Evolutionary conservation across 1,284 basidiomycete genomes (phyloP), one percentile per base, ranked within the genome.

Genomic region (Sparassis latifolia): DNA sequence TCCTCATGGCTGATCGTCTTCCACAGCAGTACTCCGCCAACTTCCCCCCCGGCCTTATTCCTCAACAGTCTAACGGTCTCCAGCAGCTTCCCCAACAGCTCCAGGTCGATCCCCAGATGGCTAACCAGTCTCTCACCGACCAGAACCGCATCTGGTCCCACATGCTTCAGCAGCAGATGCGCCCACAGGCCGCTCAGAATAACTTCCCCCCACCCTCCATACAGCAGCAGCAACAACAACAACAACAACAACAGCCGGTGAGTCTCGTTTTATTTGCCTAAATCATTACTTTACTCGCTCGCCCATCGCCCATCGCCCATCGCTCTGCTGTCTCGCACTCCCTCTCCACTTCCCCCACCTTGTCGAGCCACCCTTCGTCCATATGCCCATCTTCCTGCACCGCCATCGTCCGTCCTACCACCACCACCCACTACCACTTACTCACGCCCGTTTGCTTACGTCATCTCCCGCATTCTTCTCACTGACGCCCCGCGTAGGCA

Each of bases 61-160:
- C 69, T 52, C 78, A 79, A 56, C 77, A 73, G 49, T 20, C 20
- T 20, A 20, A 20, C 20, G 20, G 20, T 20, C 20, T 20, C 52
- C 71, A 74, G 40, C 64, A 61, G 55, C 56, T 73, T 31, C 62
- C 69, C 52, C 78, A 79, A 56, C 77, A 73, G 44, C 55, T 57
- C 30, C 62, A 61, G 48, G 51, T 62, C 33, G 64, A 68, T 52
- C 67, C 70, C 52, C 69, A 75, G 56, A 59, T 66, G 41, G 69
- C 55, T 47, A 58, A 62, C 71, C 51, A 71, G 67, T 54, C 72
- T 77, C 57, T 62, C 63, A 49, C 72, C 50, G 79, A 83, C 58
- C 73, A 76, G 37, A 54, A 55, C 56, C 73, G 75, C 55, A 69
- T 76, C 59, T 85, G 81, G 80, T 74, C 76, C 64, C 77, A 80